A percentile compares a stretch with the other conserved stretches of the same genome.
Evolutionary conservation across 257 asterid species (phyloP).

Genomic region (Verbascum thapsus): DNA sequence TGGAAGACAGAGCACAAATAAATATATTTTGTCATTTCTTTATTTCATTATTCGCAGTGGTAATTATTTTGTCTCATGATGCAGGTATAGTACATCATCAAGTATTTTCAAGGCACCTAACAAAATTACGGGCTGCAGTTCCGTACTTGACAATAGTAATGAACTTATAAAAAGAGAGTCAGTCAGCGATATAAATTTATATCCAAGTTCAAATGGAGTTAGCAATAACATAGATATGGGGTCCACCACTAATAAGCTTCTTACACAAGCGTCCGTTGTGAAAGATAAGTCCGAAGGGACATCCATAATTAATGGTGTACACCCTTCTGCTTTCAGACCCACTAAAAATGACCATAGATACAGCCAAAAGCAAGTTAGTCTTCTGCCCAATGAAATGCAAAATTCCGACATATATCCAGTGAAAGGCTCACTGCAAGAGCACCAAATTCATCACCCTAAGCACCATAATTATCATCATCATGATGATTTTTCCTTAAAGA

Average conservation of each 20-base stretch:
- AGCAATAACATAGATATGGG: constrained; percentile 62
- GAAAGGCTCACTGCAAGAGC: constrained; percentile 38
- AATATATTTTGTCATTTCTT: constrained; percentile 12
- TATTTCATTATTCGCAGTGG: constrained; percentile 9
- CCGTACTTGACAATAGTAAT: constrained; percentile 43
- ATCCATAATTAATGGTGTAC: constrained; percentile 47
- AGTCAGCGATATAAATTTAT: constrained; percentile 37
- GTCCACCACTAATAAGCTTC: constrained; percentile 57
- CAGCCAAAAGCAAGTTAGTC: constrained; percentile 40
- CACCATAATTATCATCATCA: constrained; percentile 41
- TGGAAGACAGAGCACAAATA: constrained; percentile 23
- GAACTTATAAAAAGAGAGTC: constrained; percentile 52
- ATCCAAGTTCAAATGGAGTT: constrained; percentile 62
- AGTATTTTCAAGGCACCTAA: constrained; percentile 50
- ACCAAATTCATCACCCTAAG: constrained; percentile 43
- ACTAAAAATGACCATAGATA: constrained; percentile 45
- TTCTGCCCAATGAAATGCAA: constrained; percentile 40
- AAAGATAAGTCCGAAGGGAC: constrained; percentile 53
- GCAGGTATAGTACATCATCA: constrained; percentile 71
- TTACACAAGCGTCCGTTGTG: neutral
- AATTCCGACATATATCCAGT: constrained; percentile 36
- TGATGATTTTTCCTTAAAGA: constrained; percentile 47
- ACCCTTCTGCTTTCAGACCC: constrained; percentile 52
- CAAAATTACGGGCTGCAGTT: constrained; percentile 49
- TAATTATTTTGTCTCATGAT: constrained; percentile 25